These are phyloP conservation scores for Globisporangium nodosum DNA, from an alignment of 352 stramenopile genomes.

Conservation along the genomic window DNA sequence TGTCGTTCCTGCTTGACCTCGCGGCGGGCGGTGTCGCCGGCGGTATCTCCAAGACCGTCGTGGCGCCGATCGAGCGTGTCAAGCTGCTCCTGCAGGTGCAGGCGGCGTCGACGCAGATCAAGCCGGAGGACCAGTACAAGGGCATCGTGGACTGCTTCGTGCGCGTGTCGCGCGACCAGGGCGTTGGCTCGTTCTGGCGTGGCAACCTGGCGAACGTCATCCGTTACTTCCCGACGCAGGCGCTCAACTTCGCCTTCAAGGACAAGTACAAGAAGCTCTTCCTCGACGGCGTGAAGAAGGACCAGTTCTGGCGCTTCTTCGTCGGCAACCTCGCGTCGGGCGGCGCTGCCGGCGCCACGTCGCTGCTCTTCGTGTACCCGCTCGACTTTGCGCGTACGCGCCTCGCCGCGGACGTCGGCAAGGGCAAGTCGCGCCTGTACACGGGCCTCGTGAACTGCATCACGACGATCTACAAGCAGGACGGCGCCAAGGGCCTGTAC, in stretches of 20 bases:
- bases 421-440: conserved; percentile 97
- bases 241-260: conserved; percentile 92
- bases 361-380: conserved; percentile 96
- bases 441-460: conserved; percentile 97
- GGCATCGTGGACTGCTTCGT: conserved; percentile 88
- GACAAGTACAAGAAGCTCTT: conserved; percentile 92
- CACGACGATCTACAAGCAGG: conserved; percentile 91
- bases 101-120: conserved; percentile 87
- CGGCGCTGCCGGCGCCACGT: conserved; percentile 95
- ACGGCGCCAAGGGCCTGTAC: conserved; percentile 94
- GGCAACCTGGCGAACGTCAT: conserved; percentile 91
- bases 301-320: conserved; percentile 98
- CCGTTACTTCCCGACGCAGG: conserved; percentile 91
- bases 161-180: conserved; percentile 87
- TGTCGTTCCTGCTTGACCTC: conserved; percentile 81
- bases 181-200: conserved; percentile 86
- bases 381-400: conserved; percentile 98
- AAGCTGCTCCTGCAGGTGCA: conserved; percentile 92
- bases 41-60: conserved; percentile 88
- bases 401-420: conserved; percentile 97
- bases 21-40: conserved; percentile 80
- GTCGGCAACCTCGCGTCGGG: conserved; percentile 97
- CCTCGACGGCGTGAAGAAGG: conserved; percentile 89
- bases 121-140: conserved; percentile 90
- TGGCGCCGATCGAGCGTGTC: conserved; percentile 88